Evolutionary conservation across 2,329 filamentous ascomycete genomes (phyloP).

Genomic region (Pyrenochaeta sp.): DNA sequence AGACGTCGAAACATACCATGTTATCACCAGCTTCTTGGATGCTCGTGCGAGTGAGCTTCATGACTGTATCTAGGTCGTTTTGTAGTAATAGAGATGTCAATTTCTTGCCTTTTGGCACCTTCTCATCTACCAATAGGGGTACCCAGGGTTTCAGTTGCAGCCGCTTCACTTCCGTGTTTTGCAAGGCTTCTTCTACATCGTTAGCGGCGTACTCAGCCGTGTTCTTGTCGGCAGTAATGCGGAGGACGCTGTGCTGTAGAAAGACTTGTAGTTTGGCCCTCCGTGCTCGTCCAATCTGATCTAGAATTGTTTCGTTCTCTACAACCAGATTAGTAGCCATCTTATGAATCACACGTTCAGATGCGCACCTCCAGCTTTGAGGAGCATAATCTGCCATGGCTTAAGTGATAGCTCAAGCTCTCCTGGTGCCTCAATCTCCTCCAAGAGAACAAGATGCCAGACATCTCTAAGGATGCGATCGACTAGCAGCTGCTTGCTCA

Average conservation of each 20-base stretch:
- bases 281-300: conserved; percentile 37
- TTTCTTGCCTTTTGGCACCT: conserved; percentile 4
- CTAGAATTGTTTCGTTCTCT: conserved; percentile 33
- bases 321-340: conserved; percentile 8
- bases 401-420: conserved; percentile 46
- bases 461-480: conserved; percentile 46
- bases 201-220: conserved; percentile 47
- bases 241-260: conserved; percentile 34
- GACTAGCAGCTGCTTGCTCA: conserved; percentile 41
- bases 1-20: conserved; percentile 22
- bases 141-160: conserved; percentile 36
- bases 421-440: conserved; percentile 47
- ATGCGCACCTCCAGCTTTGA: conserved; percentile 36
- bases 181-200: conserved; percentile 41
- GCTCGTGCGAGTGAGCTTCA: conserved; percentile 32
- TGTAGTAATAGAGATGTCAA: conserved; percentile 22
- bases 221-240: conserved; percentile 49
- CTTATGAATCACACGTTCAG: neutral
- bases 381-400: conserved; percentile 43
- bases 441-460: conserved; percentile 45
- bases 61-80: conserved; percentile 26
- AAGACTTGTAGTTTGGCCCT: conserved; percentile 43
- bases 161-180: conserved; percentile 18
- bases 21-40: conserved; percentile 26
- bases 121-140: conserved; percentile 17